A percentile compares a stretch with the other conserved stretches of the same genome.
Conservation (phyloP, 164 flowering plant species). For the Dillenia turbinata region DNA sequence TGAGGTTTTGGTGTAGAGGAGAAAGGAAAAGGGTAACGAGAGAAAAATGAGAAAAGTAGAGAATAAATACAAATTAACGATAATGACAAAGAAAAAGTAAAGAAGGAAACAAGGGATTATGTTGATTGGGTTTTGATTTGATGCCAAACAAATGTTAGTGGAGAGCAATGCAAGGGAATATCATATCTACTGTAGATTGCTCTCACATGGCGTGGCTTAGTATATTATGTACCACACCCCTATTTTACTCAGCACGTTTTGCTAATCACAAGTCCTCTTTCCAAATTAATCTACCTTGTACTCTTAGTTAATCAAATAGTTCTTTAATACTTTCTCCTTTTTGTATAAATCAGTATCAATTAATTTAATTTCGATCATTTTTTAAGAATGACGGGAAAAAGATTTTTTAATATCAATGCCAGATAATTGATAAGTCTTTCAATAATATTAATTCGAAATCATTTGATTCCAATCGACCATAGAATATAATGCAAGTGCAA, state of each 20-base stretch:
- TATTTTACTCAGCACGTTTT: conserved; percentile 35
- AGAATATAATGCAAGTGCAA: background rate
- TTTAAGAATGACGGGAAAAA: too few relatives aligned
- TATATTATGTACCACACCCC: conserved; percentile 9
- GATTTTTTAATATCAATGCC: too few relatives aligned
- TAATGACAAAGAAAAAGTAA: too few relatives aligned
- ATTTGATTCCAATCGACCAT: background rate
- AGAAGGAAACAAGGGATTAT: conserved; percentile 21
- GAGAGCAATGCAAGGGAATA: conserved; percentile 32
- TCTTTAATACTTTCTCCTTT: too few relatives aligned
- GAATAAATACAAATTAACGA: too few relatives aligned
- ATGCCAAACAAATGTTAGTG: conserved; percentile 29
- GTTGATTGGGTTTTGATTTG: conserved; percentile 25
- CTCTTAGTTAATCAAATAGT: conserved; percentile 3
- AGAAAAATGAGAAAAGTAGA: background rate
- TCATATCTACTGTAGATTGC: conserved; percentile 48
- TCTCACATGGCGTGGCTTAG: conserved; percentile 36
- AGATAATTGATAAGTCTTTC: background rate
- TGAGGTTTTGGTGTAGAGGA: background rate
- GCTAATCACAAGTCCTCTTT: conserved; percentile 19
- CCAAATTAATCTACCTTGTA: conserved; percentile 7
- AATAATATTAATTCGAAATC: background rate
- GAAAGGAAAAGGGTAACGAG: background rate
- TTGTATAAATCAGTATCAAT: too few relatives aligned
- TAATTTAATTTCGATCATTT: too few relatives aligned